Conservation (phyloP, 768 basidiomycete genomes). For the Suillus plorans region DNA sequence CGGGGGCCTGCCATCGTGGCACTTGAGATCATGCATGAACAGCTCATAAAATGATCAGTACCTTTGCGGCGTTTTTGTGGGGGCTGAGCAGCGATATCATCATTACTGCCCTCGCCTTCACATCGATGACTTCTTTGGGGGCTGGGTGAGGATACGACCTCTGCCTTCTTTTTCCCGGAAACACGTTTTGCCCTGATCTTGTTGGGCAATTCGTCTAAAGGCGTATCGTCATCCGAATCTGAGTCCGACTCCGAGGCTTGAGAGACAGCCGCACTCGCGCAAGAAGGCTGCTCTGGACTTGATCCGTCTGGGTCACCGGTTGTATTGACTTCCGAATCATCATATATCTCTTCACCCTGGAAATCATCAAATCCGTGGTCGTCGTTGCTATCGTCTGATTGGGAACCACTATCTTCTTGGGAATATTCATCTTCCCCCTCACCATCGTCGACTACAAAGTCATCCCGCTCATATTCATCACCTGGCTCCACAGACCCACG, state of each 20-base stretch:
- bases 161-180: neutral
- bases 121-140: neutral
- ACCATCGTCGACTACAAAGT: conserved; percentile 2
- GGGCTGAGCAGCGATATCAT: neutral
- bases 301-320: neutral
- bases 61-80: neutral
- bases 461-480: conserved; percentile 1
- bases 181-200: neutral
- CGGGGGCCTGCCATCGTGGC: neutral
- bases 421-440: neutral
- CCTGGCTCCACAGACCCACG: neutral
- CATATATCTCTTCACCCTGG: neutral
- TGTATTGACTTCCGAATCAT: neutral
- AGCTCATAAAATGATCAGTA: neutral
- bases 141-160: neutral
- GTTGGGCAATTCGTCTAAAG: neutral
- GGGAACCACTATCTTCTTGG: neutral
- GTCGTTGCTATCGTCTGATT: neutral
- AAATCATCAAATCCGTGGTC: neutral
- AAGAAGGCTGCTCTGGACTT: neutral
- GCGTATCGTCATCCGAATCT: neutral
- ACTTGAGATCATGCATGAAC: neutral
- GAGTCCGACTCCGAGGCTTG: neutral
- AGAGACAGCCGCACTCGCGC: neutral
- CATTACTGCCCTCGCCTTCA: neutral